phyloP scores from a whole-genome alignment of 108 stramenopile genomes.

The Cyclotella distinguenda region DNA sequence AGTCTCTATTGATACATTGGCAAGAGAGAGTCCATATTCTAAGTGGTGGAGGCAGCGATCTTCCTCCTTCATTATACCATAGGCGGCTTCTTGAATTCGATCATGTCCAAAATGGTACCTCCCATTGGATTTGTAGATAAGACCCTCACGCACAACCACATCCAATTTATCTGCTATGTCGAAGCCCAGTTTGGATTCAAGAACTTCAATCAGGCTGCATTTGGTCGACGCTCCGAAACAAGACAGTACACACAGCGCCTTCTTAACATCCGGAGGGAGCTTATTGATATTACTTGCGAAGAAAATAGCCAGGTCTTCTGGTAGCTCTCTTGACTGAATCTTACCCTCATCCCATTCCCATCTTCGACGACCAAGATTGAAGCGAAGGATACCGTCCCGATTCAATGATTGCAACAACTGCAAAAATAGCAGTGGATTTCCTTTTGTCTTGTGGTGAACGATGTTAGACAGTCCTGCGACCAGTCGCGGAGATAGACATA shows the following conservation, averaged over 20 bases:
- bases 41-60: conserved; percentile 2
- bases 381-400: conserved; percentile 7
- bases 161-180: conserved; percentile 1
- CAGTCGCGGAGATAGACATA: conserved; percentile 14
- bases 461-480: conserved; percentile 6
- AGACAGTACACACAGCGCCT: conserved; percentile 9
- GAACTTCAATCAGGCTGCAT: neutral
- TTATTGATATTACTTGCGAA: conserved; percentile 9
- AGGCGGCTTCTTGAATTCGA: conserved; percentile 20
- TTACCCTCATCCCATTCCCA: conserved; percentile 29
- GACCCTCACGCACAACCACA: conserved; percentile 11
- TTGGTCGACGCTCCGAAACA: conserved; percentile 4
- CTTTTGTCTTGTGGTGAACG: conserved; percentile 23
- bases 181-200: conserved; percentile 1
- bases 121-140: conserved; percentile 9
- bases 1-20: neutral
- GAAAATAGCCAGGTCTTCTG: conserved; percentile 14
- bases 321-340: conserved; percentile 11
- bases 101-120: no score
- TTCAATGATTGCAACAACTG: conserved; percentile 12
- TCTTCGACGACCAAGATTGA: conserved; percentile 5
- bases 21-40: conserved; percentile 3
- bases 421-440: conserved; percentile 15
- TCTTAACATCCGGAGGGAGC: conserved; percentile 6
- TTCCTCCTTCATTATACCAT: conserved; percentile 13